Percentiles rank a stretch among this genome's conserved stretches.
Conservation (phyloP, 805 yeast species). For the Yamadazyma paraphyllophila region DNA sequence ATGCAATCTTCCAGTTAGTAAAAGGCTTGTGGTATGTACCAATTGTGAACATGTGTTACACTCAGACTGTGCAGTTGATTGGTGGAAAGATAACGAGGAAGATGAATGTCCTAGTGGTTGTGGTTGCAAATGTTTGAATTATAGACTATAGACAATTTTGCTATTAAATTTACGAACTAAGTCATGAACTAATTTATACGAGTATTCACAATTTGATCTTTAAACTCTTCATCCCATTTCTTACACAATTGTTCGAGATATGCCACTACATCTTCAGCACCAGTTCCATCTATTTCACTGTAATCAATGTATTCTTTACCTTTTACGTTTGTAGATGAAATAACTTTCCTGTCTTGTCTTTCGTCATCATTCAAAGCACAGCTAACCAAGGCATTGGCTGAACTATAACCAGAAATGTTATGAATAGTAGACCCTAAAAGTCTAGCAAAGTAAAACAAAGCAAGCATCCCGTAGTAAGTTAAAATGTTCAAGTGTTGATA, state of each 20-base stretch:
- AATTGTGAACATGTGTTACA: constrained; percentile 80
- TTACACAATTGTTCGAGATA: constrained; percentile 55
- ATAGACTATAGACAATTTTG: constrained; percentile 1
- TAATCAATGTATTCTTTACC: constrained; percentile 66
- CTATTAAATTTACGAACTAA: neutral
- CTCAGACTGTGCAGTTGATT: constrained; percentile 69
- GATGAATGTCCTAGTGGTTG: constrained; percentile 87
- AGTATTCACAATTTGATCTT: constrained; percentile 67
- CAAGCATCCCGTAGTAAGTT: constrained; percentile 82
- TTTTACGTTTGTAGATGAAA: constrained; percentile 64
- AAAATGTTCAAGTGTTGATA: constrained; percentile 71
- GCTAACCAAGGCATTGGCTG: constrained; percentile 78
- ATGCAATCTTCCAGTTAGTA: constrained; percentile 61
- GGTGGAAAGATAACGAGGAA: constrained; percentile 59
- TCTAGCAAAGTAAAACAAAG: constrained; percentile 81
- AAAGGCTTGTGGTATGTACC: constrained; percentile 64
- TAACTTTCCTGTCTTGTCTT: constrained; percentile 53
- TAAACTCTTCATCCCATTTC: constrained; percentile 75
- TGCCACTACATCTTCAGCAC: constrained; percentile 61
- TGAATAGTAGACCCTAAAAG: constrained; percentile 84
- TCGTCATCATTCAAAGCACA: constrained; percentile 50
- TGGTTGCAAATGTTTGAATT: constrained; percentile 35
- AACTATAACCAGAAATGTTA: constrained; percentile 81
- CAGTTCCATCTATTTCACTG: constrained; percentile 58
- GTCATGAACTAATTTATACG: constrained; percentile 22